These are phyloP conservation scores for Silene conica DNA, from an alignment of 148 eudicot genomes.

Conservation along the genomic window DNA sequence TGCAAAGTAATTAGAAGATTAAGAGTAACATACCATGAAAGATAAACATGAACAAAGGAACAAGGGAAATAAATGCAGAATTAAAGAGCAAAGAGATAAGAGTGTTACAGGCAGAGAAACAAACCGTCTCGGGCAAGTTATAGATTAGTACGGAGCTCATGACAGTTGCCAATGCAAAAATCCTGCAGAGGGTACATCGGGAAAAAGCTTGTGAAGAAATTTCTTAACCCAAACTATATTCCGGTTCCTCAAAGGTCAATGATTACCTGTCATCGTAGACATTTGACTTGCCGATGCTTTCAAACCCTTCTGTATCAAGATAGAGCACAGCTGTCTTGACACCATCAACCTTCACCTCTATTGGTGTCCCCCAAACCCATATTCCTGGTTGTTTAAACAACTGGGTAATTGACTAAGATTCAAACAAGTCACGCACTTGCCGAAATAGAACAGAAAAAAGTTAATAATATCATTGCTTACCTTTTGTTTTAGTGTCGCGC, in stretches of 20 bases:
- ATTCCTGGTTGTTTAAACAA: constrained; percentile 45
- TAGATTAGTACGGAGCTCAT: constrained; percentile 92
- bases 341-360: constrained; percentile 73
- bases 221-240: constrained; percentile 14
- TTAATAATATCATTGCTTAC: constrained; percentile 27
- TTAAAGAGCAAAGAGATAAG: constrained; percentile 4
- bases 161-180: constrained; percentile 90
- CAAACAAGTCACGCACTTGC: background rate
- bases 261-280: constrained; percentile 94
- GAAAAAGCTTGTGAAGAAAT: constrained; percentile 34
- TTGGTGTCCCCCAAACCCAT: constrained; percentile 98
- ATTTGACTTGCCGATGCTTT: constrained; percentile 96
- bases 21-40: no score
- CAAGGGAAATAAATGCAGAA: background rate
- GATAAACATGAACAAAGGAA: background rate
- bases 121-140: constrained; percentile 96
- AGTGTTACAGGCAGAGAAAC: constrained; percentile 39
- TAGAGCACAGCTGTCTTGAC: constrained; percentile 77
- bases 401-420: background rate
- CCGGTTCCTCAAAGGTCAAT: constrained; percentile 13
- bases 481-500: constrained; percentile 98
- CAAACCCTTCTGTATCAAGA: constrained; percentile 98
- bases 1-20: no score
- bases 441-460: background rate
- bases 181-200: constrained; percentile 49